These are phyloP conservation scores for Rosa chinensis DNA, from an alignment of 306 rosid species.

Conservation along the genomic window DNA sequence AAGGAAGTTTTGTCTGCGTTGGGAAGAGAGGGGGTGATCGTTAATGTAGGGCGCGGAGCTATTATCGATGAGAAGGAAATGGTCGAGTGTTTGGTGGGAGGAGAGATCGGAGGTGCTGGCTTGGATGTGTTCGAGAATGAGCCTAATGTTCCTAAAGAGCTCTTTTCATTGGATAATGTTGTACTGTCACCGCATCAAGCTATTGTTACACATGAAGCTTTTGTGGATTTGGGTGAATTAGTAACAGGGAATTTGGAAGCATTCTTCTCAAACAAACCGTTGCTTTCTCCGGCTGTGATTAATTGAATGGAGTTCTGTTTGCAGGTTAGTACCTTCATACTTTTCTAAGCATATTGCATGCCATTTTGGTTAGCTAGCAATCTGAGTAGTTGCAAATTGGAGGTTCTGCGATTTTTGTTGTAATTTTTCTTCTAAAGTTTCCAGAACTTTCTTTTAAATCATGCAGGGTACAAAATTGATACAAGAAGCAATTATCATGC, in stretches of 20 bases:
- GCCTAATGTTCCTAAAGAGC: slow-evolving; percentile 13
- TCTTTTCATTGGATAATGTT: slow-evolving; percentile 11
- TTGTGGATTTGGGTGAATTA: not conserved
- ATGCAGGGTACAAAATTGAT: not conserved
- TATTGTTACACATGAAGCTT: not conserved
- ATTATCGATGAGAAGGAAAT: not conserved
- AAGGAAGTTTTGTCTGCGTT: slow-evolving; percentile 40
- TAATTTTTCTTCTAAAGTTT: not conserved
- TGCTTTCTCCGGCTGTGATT: not conserved
- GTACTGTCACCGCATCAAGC: slow-evolving; percentile 25
- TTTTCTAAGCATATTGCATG: not conserved
- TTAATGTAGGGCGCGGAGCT: slow-evolving; percentile 49
- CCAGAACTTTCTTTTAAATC: not conserved
- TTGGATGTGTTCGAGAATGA: not conserved
- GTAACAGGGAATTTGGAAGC: slow-evolving; percentile 18
- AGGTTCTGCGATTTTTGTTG: not conserved
- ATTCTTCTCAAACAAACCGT: slow-evolving; percentile 29
- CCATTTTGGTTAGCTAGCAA: not conserved
- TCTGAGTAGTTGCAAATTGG: not conserved
- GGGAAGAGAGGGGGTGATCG: slow-evolving; percentile 43
- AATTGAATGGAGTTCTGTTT: not conserved
- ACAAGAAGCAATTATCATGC: not conserved
- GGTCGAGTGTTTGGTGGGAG: slow-evolving; percentile 33
- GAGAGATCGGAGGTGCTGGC: not conserved
- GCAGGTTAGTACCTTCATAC: not conserved